These are phyloP conservation scores for Xylaria sp. DNA, from an alignment of 2,329 filamentous ascomycete species.

Conservation along the genomic window DNA sequence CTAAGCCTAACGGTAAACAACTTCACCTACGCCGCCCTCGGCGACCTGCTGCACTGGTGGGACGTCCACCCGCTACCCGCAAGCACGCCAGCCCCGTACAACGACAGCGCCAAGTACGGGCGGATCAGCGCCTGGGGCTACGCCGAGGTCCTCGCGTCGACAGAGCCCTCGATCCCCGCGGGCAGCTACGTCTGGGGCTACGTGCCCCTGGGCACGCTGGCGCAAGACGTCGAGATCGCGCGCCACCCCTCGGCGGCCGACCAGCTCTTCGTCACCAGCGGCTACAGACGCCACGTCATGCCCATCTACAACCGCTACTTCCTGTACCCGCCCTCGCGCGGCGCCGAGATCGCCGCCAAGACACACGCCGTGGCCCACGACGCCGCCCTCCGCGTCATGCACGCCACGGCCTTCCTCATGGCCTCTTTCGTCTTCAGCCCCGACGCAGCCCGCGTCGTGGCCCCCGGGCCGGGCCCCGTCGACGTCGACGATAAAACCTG, in stretches of 20 bases:
- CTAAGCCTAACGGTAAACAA: conserved; percentile 51
- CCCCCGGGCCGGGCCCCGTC: conserved; percentile 32
- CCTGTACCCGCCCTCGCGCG: conserved; percentile 34
- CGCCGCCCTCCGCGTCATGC: conserved; percentile 43
- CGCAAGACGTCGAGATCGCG: conserved; percentile 52
- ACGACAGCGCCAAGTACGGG: conserved; percentile 54
- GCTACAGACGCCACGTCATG: conserved; percentile 52
- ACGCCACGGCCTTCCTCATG: conserved; percentile 49
- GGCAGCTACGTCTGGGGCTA: conserved; percentile 56
- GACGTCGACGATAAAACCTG: conserved; percentile 37
- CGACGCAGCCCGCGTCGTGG: conserved; percentile 37
- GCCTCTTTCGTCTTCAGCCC: conserved; percentile 49
- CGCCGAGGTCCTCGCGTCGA: conserved; percentile 56
- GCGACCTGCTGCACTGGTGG: conserved; percentile 52
- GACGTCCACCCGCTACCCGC: conserved; percentile 56
- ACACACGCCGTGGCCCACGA: conserved; percentile 42
- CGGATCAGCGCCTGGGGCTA: conserved; percentile 62
- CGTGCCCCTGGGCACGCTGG: conserved; percentile 54
- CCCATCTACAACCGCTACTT: conserved; percentile 58
- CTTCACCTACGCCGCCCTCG: conserved; percentile 49
- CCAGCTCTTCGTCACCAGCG: conserved; percentile 53
- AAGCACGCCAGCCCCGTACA: conserved; percentile 48
- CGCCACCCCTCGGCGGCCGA: conserved; percentile 32
- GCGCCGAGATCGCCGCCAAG: conserved; percentile 32
- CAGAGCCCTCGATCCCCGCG: conserved; percentile 46